phyloP scores from a whole-genome alignment of 2,329 filamentous ascomycete genomes.

The Paraphoma chrysanthemicola region DNA sequence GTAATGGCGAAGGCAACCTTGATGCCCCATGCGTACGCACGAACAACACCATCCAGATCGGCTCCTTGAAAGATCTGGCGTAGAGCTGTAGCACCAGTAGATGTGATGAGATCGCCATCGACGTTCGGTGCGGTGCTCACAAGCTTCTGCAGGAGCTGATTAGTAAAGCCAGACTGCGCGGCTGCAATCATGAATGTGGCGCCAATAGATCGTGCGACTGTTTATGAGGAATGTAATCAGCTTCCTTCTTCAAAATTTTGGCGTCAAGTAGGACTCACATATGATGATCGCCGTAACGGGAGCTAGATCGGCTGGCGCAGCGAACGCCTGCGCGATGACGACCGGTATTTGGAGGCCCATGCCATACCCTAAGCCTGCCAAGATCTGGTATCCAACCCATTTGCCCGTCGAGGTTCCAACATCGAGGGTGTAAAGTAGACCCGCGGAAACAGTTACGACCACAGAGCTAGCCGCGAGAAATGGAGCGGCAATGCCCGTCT shows the following conservation, averaged over 20 bases:
- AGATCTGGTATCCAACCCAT: constrained; percentile 57
- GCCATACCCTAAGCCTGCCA: constrained; percentile 49
- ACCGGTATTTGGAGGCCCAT: constrained; percentile 34
- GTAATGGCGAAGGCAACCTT: constrained; percentile 14
- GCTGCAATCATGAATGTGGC: constrained; percentile 50
- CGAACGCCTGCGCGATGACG: constrained; percentile 47
- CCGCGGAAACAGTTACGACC: constrained; percentile 44
- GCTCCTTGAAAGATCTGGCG: constrained; percentile 18
- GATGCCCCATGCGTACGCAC: constrained; percentile 13
- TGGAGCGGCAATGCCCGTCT: constrained; percentile 45
- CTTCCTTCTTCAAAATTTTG: constrained; percentile 1
- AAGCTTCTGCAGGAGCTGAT: constrained; percentile 42
- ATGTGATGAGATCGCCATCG: constrained; percentile 32
- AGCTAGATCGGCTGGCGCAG: constrained; percentile 42
- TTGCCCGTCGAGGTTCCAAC: constrained; percentile 41
- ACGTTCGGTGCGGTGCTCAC: constrained; percentile 37
- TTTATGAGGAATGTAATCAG: constrained; percentile 3
- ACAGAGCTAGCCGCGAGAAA: constrained; percentile 38
- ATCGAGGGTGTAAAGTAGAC: constrained; percentile 53
- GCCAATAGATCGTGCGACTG: constrained; percentile 49
- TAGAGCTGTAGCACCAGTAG: constrained; percentile 51
- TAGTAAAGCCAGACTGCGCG: constrained; percentile 50
- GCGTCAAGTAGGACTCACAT: constrained; percentile 14
- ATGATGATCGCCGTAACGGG: constrained; percentile 45
- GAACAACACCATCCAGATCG: constrained; percentile 7